Base-by-base conservation (phyloP, 1,139 yeast genomes). In the Yamadazyma membranifaciens region DNA sequence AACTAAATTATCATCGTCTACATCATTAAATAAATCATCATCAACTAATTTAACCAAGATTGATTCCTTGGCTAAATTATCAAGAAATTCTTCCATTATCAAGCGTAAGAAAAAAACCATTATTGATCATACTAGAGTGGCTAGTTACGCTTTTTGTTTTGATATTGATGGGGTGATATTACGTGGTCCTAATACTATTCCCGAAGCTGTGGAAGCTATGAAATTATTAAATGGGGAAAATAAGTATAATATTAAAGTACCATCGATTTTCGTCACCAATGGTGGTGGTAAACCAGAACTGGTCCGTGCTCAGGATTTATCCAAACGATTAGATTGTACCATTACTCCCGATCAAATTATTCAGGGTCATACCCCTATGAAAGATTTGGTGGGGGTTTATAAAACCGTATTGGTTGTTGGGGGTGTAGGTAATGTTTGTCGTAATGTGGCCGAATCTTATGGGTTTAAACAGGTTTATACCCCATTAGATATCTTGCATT, bases 361-460 rank as follows among this genome's bases (percentile, higher is more conserved):
- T 53, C 95, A 87, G 61, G 94, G 95, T 41, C 95, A 86, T 60
- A 87, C 95, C 1, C 95, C 95, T 32, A 86, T 86, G 94, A 81
- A 78, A 54, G 91, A 83, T 55, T 70, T 87, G 55, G 84, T 82
- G 15, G 75, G 73, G 20, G 70, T 74, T 13, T 81, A 81, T 63
- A 67, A 82, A 44, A 83, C 81, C 45, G 95, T 87, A 6, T 68
- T 87, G 41, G 94, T 87, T 44, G 87, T 87, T 39, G 95, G 95
- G 48, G 95, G 95, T 50, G 78, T 83, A 26, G 88, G 91, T 34
- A 85, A 85, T 49, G 82, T 83, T n/a, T 85, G 94, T 56, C 73
- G 91, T 49, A 75, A 81, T 50, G 89, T 85, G 43, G 94, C 92
- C 28, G 80, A 80, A 56, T 80, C 79, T 30, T 85, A 85, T 56